Evolutionary conservation across 345 rosid genomes (phyloP).

Genomic region (Limnanthes douglasii): DNA sequence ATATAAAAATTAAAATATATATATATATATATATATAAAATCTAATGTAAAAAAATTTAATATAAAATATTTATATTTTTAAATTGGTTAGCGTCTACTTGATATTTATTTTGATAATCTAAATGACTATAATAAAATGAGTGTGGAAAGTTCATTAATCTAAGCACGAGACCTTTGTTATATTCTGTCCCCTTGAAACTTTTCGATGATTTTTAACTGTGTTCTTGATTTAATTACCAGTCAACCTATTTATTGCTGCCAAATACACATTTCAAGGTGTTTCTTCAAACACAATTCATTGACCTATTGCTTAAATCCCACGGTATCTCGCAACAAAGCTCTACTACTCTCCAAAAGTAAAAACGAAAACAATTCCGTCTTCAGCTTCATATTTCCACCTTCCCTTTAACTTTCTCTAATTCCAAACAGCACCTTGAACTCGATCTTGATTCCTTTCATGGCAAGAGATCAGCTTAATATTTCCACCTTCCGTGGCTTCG

Average conservation of each 20-base stretch:
- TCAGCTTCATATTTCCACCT: conserved; percentile 7
- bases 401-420: conserved; percentile 3
- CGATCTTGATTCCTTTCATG: conserved; percentile 16
- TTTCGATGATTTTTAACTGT: too few relatives aligned
- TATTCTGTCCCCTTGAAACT: too few relatives aligned
- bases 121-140: too few relatives aligned
- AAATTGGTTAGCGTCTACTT: too few relatives aligned
- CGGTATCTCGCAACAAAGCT: background rate
- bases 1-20: too few relatives aligned
- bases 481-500: conserved; percentile 35
- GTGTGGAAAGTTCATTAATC: too few relatives aligned
- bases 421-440: background rate
- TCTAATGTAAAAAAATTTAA: too few relatives aligned
- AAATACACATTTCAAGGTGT: background rate
- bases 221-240: conserved; percentile 10
- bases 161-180: too few relatives aligned
- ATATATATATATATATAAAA: too few relatives aligned
- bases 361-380: background rate
- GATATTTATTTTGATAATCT: too few relatives aligned
- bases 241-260: conserved; percentile 9
- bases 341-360: too few relatives aligned
- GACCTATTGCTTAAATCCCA: background rate
- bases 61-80: too few relatives aligned
- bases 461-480: conserved; percentile 25
- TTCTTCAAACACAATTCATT: conserved; percentile 2